Evolutionary conservation across 768 basidiomycete species (phyloP).

Genomic region (Mycena albidolilacea): DNA sequence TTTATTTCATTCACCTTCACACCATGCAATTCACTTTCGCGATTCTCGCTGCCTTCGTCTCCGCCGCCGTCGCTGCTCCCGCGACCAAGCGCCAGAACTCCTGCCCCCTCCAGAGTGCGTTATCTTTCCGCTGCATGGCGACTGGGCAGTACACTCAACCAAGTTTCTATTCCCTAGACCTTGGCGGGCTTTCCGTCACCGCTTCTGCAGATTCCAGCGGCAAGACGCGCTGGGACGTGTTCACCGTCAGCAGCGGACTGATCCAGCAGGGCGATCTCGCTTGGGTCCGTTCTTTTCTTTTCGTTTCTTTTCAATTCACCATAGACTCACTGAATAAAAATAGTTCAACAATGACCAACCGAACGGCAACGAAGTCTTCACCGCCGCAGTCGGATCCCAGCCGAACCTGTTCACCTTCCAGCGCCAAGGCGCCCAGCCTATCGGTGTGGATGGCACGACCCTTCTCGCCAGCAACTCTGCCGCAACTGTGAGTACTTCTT

Average conservation of each 20-base stretch:
- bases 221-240: not conserved
- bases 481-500: conserved; percentile 10
- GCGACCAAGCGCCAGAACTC: conserved; percentile 30
- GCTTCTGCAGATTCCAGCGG: conserved; percentile 28
- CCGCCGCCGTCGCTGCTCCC: conserved; percentile 27
- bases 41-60: conserved; percentile 22
- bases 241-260: not conserved
- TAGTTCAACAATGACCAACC: conserved; percentile 32
- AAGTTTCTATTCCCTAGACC: not conserved
- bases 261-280: conserved; percentile 29
- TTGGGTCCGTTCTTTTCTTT: conserved; percentile 17
- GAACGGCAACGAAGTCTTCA: conserved; percentile 35
- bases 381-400: conserved; percentile 29
- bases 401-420: conserved; percentile 32
- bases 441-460: conserved; percentile 23
- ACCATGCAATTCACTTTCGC: conserved; percentile 32
- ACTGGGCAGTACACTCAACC: not conserved
- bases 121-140: not conserved
- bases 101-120: conserved; percentile 29
- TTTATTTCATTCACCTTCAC: not conserved
- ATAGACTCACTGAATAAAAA: not conserved
- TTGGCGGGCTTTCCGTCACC: conserved; percentile 16
- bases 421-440: conserved; percentile 8
- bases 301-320: not conserved
- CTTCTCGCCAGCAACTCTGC: conserved; percentile 20